These are phyloP conservation scores for Carex arenaria DNA, from an alignment of 202 grass and related monocot species.

Conservation along the genomic window DNA sequence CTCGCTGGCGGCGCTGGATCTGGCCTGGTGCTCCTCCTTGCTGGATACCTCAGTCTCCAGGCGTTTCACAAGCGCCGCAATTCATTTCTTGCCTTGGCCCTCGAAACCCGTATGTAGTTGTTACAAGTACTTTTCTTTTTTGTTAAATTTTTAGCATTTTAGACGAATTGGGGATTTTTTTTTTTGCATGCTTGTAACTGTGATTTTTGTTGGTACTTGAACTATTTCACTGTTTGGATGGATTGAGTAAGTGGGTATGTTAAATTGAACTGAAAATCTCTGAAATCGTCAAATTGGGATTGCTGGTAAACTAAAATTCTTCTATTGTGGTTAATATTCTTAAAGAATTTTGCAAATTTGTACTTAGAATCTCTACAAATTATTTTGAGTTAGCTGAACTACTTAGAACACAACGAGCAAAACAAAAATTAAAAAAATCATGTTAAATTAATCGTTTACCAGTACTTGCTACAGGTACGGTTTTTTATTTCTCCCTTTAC, in stretches of 20 bases:
- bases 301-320: background rate
- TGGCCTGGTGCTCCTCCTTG: conserved; percentile 61
- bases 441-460: no score
- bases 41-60: conserved; percentile 83
- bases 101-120: conserved; percentile 56
- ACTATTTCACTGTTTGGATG: no score
- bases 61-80: conserved; percentile 84
- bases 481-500: no score
- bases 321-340: background rate
- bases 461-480: no score
- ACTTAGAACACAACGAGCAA: no score
- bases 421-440: background rate
- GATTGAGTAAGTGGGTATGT: no score
- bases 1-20: conserved; percentile 66
- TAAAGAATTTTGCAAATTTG: background rate
- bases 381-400: background rate
- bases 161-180: background rate
- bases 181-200: background rate
- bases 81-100: conserved; percentile 52
- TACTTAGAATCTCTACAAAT: background rate
- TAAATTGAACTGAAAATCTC: background rate
- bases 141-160: background rate
- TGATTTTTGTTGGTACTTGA: no score
- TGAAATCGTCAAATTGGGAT: no score
- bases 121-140: background rate